A percentile compares a stretch with the other conserved stretches of the same genome.
Conservation (phyloP, 441 rosid genomes). For the Gossypium schwendimanii region DNA sequence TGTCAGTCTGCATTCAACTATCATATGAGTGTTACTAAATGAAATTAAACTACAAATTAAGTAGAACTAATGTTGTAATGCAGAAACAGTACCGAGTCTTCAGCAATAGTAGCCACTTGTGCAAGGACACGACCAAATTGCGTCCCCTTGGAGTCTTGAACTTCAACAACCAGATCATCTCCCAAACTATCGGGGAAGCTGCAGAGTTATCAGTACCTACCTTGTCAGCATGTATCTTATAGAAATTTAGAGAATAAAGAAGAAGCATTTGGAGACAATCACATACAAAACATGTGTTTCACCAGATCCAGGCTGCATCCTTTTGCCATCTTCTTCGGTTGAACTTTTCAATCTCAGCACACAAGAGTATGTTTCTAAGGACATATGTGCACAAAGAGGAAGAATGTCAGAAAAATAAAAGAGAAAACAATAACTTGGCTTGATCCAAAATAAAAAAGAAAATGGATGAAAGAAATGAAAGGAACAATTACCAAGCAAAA, state of each 20-base stretch:
- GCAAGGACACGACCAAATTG: conserved; percentile 85
- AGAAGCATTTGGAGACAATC: conserved; percentile 14
- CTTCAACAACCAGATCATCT: conserved; percentile 87
- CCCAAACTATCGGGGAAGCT: conserved; percentile 96
- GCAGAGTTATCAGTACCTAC: conserved; percentile 34
- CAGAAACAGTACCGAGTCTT: conserved; percentile 53
- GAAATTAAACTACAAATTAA: conserved; percentile 9
- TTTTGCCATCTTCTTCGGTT: conserved; percentile 65
- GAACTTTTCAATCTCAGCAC: conserved; percentile 74
- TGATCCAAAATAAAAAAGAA: neutral
- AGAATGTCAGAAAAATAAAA: conserved; percentile 6
- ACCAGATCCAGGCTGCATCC: conserved; percentile 93
- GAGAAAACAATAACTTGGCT: neutral
- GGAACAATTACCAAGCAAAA: neutral
- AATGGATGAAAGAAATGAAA: neutral
- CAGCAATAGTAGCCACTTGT: conserved; percentile 80
- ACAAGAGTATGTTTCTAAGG: conserved; percentile 74
- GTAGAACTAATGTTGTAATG: conserved; percentile 9
- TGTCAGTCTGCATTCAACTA: conserved; percentile 65
- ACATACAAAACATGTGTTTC: conserved; percentile 93
- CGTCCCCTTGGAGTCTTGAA: conserved; percentile 81
- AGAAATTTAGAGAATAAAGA: conserved; percentile 8
- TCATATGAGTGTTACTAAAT: conserved; percentile 25
- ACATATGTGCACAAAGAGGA: conserved; percentile 7
- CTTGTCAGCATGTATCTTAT: conserved; percentile 15